phyloP scores from a whole-genome alignment of 164 flowering plant species.

The Magnolia sinica region DNA sequence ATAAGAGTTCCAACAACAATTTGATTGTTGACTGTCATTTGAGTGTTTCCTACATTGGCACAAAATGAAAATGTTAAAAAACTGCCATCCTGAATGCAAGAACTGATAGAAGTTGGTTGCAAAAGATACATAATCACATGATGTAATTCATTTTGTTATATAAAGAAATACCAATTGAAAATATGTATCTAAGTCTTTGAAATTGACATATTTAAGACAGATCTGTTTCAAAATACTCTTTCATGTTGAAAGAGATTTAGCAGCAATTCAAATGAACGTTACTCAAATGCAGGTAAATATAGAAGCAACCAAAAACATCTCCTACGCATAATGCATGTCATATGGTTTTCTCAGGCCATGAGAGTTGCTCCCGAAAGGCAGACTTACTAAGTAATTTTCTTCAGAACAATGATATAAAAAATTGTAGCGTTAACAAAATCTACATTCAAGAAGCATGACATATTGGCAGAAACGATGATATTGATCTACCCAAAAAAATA shows the following conservation, averaged over 20 bases:
- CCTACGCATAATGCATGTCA: no score
- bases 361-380: no score
- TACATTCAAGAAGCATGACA: no score
- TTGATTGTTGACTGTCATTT: slow-evolving; percentile 96
- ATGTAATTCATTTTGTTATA: no score
- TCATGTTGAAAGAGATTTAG: background rate
- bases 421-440: no score
- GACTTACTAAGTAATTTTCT: no score
- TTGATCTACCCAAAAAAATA: background rate
- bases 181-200: background rate
- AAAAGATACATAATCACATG: background rate
- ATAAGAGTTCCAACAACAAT: slow-evolving; percentile 90
- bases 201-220: background rate
- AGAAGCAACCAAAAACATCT: no score
- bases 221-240: background rate
- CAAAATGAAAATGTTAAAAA: background rate
- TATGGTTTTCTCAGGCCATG: no score
- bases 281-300: no score
- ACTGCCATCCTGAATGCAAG: background rate
- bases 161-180: no score
- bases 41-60: slow-evolving; percentile 68
- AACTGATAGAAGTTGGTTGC: background rate
- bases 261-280: background rate
- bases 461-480: no score
- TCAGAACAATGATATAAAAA: no score